Evolutionary conservation across 2,329 filamentous ascomycete species (phyloP), one percentile per base, ranked within the genome.

Genomic region (Nigrospora osmanthi): DNA sequence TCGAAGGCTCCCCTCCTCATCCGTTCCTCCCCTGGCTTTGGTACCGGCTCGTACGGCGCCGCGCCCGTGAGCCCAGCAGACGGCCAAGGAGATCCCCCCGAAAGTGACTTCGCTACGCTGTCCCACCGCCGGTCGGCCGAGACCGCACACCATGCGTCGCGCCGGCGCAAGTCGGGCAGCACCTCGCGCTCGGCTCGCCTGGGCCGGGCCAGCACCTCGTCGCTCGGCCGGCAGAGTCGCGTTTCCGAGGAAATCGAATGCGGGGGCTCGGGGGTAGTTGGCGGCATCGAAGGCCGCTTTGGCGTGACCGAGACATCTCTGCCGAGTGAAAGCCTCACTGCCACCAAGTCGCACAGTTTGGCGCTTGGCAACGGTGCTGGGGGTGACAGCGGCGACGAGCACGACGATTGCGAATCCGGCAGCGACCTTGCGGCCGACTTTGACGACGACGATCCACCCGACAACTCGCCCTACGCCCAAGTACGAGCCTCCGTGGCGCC

Each of bases 401-500:
- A 56, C 13, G 63, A 69, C 14, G 61, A 56, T 12, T 50, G 52
- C 15, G 55, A 57, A n/a, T 62, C 63, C n/a, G 59, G 61, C 11
- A 66, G 64, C 23, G 66, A 68, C 14, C 61, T 54, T 34, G 57
- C 57, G 17, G 51, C 49, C 48, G 51, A 54, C 15, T 47, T 40
- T n/a, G 42, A 67, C 16, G 72, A 77, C 23, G 66, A 72, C 31
- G 67, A 79, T 49, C 75, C 77, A 12, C 69, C 74, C 14, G 84
- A 87, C 58, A 83, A 89, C 62, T 88, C 85, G 0, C 82, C 83
- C 11, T 88, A 91, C 60, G 72, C 87, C 38, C 83, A 88, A 60
- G 88, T 93, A 34, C 80, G 87, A 46, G 87, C 87, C 38, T 89
- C 86, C 0, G 87, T 93, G 9, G 74, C 85, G 12, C 81, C 86